These are phyloP conservation scores for Hymenoscyphus fraxineus DNA, from an alignment of 2,329 filamentous ascomycete genomes.

Conservation along the genomic window DNA sequence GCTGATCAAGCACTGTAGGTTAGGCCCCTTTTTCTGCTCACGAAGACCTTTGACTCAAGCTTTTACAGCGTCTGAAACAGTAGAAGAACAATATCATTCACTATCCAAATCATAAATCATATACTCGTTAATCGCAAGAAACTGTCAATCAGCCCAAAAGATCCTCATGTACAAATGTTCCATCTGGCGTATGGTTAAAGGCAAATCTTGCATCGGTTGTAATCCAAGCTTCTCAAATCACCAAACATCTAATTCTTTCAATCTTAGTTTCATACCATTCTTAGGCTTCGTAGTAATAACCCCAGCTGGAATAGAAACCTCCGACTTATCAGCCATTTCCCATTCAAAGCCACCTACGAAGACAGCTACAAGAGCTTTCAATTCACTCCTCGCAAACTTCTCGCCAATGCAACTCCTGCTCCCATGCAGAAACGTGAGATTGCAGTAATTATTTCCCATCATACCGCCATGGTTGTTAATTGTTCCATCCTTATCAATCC, in stretches of 20 bases:
- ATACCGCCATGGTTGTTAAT: constrained; percentile 43
- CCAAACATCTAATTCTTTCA: constrained; percentile 25
- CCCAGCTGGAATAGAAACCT: constrained; percentile 21
- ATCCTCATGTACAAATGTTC: no score
- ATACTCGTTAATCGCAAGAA: no score
- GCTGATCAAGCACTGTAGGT: no score
- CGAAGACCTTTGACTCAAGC: no score
- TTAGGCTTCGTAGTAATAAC: constrained; percentile 30
- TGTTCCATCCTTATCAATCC: constrained; percentile 36
- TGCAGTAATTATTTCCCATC: constrained; percentile 65
- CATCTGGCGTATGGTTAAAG: no score
- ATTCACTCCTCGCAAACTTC: constrained; percentile 75
- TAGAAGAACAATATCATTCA: no score
- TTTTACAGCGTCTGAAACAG: no score
- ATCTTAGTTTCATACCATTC: constrained; percentile 27
- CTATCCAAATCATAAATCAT: no score
- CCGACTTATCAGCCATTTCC: constrained; percentile 22
- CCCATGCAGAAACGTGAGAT: constrained; percentile 80
- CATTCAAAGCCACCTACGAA: constrained; percentile 24
- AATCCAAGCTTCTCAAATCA: neutral
- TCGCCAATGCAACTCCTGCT: constrained; percentile 81
- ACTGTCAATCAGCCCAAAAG: no score
- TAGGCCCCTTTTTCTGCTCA: no score
- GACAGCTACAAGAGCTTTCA: constrained; percentile 66
- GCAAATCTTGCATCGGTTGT: no score